Conservation (phyloP, 176 grass and related monocot species). For the Juncus effusus region DNA sequence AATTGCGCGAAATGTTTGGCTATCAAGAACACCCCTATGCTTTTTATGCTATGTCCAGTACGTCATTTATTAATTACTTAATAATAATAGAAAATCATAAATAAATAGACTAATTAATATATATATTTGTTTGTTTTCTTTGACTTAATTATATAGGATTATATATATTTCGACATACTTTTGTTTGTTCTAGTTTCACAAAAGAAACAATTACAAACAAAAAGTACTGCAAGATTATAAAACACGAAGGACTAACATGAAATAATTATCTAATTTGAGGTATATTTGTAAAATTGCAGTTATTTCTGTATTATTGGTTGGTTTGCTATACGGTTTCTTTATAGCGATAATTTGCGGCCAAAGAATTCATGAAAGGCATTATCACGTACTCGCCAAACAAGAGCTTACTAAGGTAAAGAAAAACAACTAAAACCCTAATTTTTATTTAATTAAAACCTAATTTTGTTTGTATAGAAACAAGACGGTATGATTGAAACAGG, state of each 20-base stretch:
- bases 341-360: constrained; percentile 99
- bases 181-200: not conserved
- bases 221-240: not conserved
- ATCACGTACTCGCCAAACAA: constrained; percentile 95
- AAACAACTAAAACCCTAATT: constrained; percentile 9
- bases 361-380: constrained; percentile 89
- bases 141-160: not conserved
- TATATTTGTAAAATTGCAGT: constrained; percentile 45
- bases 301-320: constrained; percentile 86
- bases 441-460: not conserved
- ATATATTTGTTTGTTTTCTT: not conserved
- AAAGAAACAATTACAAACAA: too few relatives aligned
- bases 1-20: constrained; percentile 97
- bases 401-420: constrained; percentile 84
- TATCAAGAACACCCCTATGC: constrained; percentile 95
- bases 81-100: not conserved
- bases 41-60: constrained; percentile 93
- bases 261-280: constrained; percentile 8
- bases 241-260: not conserved
- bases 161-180: not conserved
- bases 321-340: constrained; percentile 98
- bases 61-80: constrained; percentile 30
- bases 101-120: not conserved
- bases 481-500: not conserved
- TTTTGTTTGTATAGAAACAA: not conserved